Base-by-base conservation (phyloP, 225 moss, liverwort and hornwort species). In the Polytrichum commune region DNA sequence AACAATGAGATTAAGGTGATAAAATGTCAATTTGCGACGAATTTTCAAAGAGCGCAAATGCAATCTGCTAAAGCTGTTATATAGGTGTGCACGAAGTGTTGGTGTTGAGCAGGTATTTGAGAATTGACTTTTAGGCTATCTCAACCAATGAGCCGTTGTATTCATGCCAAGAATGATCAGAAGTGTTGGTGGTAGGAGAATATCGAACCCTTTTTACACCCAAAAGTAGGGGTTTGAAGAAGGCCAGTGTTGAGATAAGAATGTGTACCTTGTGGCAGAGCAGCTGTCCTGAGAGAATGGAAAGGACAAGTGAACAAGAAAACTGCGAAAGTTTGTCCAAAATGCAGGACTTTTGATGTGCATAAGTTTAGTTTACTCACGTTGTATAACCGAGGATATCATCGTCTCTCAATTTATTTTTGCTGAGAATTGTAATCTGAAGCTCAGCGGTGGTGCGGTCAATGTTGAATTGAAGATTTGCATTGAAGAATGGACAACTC, bases 311-410 rank as follows among this genome's bases (percentile, higher is more conserved):
- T 4, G 16, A 10, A 16, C 16, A 46, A 46, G 46, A 46, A 46
- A 35, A 35, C 35, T 35, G 35, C 2, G 2, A 35, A 35, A 35
- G 33, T 9, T 35, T 35, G 35, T 2, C 35, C 9, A 35, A 46
- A 10, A 46, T 46, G 13, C 46, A 46, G 13, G 46, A 46, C 46
- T 46, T 46, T 46, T 46, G 46, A 46, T 46, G 16, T 46, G 16
- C 13, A 46, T 4, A 46, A 46, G 46, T 13, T 13, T 46, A 46
- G 16, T 46, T 46, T 33, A 63, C 76, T 66, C 76, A 87, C 86
- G 28, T 72, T 76, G 78, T 74, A 29, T 74, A 33, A 10, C 83
- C 86, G 24, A 87, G 81, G 63, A 74, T 61, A 19, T 78, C 83
- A 62, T 87, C 81, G 3, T 78, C 83, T 22, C 62, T 54, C 71